Base-by-base conservation (phyloP, 192 early-diverging fungal species). In the Jimgerdemannia flammicorona region DNA sequence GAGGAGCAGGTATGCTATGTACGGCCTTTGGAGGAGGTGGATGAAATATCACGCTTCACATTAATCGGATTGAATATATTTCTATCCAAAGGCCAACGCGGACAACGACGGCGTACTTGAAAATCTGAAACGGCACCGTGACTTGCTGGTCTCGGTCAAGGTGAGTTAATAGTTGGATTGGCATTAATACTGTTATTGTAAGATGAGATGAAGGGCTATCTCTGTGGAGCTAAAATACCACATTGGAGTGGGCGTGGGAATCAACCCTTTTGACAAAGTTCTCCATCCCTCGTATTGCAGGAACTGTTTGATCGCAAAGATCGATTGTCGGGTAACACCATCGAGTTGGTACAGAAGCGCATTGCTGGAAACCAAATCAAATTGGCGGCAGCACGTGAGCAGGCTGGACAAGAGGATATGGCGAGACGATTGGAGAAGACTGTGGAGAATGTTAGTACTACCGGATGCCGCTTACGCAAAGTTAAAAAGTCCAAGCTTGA, bases 41-140 rank as follows among this genome's bases (percentile, higher is more conserved):
- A 7, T 40, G 40, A n/a, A 65, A 9, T 20, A 4, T 73, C 3
- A 39, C 14, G 29, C 29, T 29, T 29, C 29, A 29, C 18, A 14
- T 17, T 67, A 19, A 40, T 65, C 1, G 17, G 43, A 6, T 43
- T 39, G 14, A 8, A 8, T 18, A 9, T 4, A 40, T 66, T 63
- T 9, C 63, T 14, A 64, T 20, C 3, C 69, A n/a, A 19, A 86
- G 73, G 82, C 81, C 4, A 42, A 41, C 64, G 69, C 81, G 18
- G 76, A 80, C 68, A 81, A 83, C 8, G 86, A 86, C 64, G 85
- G 80, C 0, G 79, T 91, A 66, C 76, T 91, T 4, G 91, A 92
- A 68, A 85, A 77, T 80, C 65, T 92, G 54, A 92, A 91, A 70
- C 76, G 85, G 43, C 85, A 90, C 67, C 86, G 90, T n/a, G 91